Evolutionary conservation across 1,284 basidiomycete species (phyloP).

Genomic region (Fomitopsis palustris): DNA sequence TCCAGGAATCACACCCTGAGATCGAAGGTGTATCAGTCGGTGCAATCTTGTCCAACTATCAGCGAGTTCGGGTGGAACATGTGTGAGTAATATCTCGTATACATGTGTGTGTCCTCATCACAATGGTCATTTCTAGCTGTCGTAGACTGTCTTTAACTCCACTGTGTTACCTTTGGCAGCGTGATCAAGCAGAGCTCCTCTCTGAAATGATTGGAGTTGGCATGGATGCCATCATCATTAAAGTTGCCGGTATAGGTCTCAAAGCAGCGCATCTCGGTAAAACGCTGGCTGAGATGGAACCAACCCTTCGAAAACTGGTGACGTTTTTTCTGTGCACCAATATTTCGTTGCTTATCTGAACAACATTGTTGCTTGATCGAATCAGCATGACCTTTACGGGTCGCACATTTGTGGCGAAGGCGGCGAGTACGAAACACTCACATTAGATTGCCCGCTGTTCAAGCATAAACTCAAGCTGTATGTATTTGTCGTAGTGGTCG

Average conservation of each 20-base stretch:
- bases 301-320: slow-evolving; percentile 73
- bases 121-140: slow-evolving; percentile 48
- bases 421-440: slow-evolving; percentile 96
- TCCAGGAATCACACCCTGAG: slow-evolving; percentile 76
- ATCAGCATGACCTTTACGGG: slow-evolving; percentile 85
- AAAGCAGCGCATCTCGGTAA: slow-evolving; percentile 78
- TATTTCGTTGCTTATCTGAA: not conserved
- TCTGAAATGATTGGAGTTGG: slow-evolving; percentile 83
- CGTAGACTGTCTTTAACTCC: slow-evolving; percentile 78
- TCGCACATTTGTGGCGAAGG: slow-evolving; percentile 97
- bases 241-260: slow-evolving; percentile 94
- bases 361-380: slow-evolving; percentile 4
- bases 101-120: not conserved
- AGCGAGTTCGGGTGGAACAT: slow-evolving; percentile 95
- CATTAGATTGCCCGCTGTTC: slow-evolving; percentile 89
- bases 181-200: slow-evolving; percentile 82
- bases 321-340: slow-evolving; percentile 15
- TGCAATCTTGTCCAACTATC: slow-evolving; percentile 97
- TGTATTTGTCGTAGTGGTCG: slow-evolving; percentile 20
- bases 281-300: slow-evolving; percentile 72
- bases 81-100: slow-evolving; percentile 53
- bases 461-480: slow-evolving; percentile 74
- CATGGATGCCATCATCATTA: slow-evolving; percentile 86
- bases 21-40: slow-evolving; percentile 90
- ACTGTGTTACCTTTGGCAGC: slow-evolving; percentile 93